These are phyloP conservation scores for Wickerhamiella sergipiensis DNA, from an alignment of 805 yeast species.

Conservation along the genomic window DNA sequence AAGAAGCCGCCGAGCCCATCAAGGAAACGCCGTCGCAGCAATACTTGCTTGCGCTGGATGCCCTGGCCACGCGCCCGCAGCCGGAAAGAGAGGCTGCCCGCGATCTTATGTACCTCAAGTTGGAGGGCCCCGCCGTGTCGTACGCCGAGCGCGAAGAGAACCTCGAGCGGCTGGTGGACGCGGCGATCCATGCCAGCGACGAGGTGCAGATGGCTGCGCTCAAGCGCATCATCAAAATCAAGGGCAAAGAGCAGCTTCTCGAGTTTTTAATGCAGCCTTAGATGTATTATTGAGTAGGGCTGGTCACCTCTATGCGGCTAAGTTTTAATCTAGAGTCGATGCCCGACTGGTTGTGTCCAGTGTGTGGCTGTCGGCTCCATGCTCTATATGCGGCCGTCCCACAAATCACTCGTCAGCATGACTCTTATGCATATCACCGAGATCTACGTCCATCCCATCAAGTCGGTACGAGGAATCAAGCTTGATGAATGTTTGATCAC, in stretches of 20 bases:
- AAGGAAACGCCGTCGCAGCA: conserved; percentile 23
- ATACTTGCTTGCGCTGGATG: conserved; percentile 27
- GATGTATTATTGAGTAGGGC: neutral
- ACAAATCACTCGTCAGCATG: neutral
- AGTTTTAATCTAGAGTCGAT: too few species aligned
- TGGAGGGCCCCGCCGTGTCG: conserved; percentile 25
- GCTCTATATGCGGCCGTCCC: too few species aligned
- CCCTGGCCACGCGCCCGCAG: conserved; percentile 18
- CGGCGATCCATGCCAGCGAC: conserved; percentile 29
- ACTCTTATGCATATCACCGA: conserved; percentile 10
- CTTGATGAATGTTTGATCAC: conserved; percentile 18
- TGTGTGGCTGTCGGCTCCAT: too few species aligned
- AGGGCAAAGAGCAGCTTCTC: conserved; percentile 55
- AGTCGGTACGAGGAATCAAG: conserved; percentile 22
- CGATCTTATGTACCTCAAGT: conserved; percentile 25
- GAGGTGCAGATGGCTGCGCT: conserved; percentile 34
- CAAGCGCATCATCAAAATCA: conserved; percentile 46
- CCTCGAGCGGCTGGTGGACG: conserved; percentile 19
- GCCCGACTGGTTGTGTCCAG: too few species aligned
- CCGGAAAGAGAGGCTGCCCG: conserved; percentile 23
- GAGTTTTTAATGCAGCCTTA: conserved; percentile 32
- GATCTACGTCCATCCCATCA: conserved; percentile 22
- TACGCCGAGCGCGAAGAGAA: conserved; percentile 18
- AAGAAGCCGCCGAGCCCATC: conserved; percentile 24
- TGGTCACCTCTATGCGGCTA: too few species aligned